Percentiles rank a stretch among this genome's conserved stretches.
Conservation (phyloP, 306 rosid genomes). For the Clitoria ternatea region DNA sequence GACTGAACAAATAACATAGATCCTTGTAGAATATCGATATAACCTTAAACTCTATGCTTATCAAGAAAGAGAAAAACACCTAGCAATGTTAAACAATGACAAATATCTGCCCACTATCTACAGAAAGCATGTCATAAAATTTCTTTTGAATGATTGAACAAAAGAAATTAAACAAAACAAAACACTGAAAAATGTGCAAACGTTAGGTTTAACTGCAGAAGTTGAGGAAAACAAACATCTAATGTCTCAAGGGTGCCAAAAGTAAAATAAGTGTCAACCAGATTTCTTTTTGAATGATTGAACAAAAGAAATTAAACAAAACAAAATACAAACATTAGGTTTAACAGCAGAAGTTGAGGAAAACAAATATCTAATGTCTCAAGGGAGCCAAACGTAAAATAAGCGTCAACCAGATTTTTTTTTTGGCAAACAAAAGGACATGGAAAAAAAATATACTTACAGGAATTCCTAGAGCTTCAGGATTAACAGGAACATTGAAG, state of each 20-base stretch:
- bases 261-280: neutral
- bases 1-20: constrained; percentile 9
- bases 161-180: neutral
- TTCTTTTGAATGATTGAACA: neutral
- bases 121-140: neutral
- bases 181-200: too few relatives aligned
- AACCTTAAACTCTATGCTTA: constrained; percentile 17
- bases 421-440: constrained; percentile 3
- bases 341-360: neutral
- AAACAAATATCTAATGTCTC: constrained; percentile 7
- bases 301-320: neutral
- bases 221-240: constrained; percentile 9
- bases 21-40: constrained; percentile 8
- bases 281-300: neutral
- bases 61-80: constrained; percentile 6
- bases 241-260: constrained; percentile 10
- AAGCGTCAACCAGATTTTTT: neutral
- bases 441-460: constrained; percentile 43
- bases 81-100: neutral
- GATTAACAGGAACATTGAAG: constrained; percentile 93
- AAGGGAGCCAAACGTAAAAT: constrained; percentile 16
- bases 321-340: neutral
- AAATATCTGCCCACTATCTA: neutral
- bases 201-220: neutral
- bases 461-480: constrained; percentile 91